Base-by-base conservation (phyloP, 495 filamentous ascomycete genomes). In the Astrothelium macrocarpum region DNA sequence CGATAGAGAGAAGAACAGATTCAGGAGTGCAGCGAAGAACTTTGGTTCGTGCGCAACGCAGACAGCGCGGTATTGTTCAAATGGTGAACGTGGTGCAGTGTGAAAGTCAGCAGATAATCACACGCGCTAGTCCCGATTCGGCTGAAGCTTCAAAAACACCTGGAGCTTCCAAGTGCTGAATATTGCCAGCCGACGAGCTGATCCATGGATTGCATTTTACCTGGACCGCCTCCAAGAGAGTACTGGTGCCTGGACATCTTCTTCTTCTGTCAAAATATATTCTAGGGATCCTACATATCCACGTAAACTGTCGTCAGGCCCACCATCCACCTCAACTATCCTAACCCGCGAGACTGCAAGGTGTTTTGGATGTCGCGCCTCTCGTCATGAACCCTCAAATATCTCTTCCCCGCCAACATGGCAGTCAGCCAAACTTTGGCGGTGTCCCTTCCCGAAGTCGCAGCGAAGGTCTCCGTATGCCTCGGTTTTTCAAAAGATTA, bases 361-460 rank as follows among this genome's bases (percentile, higher is more conserved):
- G 45, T 20, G 14, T 49, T n/a, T 49, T 20, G 12, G 45, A 49
- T n/a, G 23, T n/a, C 23, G 12, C 11, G 45, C 45, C 45, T 20
- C 45, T 39, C 68, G 63, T 32, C 11, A 86, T 85, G 82, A 85
- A 85, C 72, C 81, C 84, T 62, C 82, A 85, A 67, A 86, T 85
- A 66, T 83, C 84, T 20, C 75, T 83, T 43, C 84, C 82, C 23
- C 81, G 83, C 61, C 84, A 82, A 75, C 78, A 84, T 78, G 81
- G 78, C 62, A 76, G 75, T 42, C 75, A 81, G 18, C 70, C 79
- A 42, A 82, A 76, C 61, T 85, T 84, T 62, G 82, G 82, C 62
- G 70, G 73, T 67, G 80, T 78, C 9, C 73, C 78, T 2, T 78
- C 81, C 42, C 74, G 73, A 36, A 74, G 67, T 58, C 80, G 82